Evolutionary conservation across 148 eudicot genomes (phyloP), one percentile per base, ranked within the genome.

Genomic region (Pouteria glomerata): DNA sequence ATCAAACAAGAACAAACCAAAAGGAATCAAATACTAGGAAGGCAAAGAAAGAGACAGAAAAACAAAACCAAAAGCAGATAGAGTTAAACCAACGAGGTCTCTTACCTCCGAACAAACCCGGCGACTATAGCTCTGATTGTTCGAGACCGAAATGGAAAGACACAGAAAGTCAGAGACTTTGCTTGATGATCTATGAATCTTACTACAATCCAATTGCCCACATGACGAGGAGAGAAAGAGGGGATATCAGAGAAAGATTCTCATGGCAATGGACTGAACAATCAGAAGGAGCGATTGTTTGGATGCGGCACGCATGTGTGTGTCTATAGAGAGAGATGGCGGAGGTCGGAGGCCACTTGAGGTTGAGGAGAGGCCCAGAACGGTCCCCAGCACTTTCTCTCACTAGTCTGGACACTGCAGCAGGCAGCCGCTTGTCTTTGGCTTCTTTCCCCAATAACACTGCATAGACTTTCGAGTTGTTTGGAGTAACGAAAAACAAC

Each of bases 91-190:
- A 33, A 47, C 16, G 37, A 66, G 52, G 27, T 45, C 3, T 47
- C 70, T 66, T 27, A 66, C 70, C 47, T 29, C 53, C 31, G 24
- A 66, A 56, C 70, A 47, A 65, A 26, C 51, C 33, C 69, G 51
- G 69, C 69, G 53, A 63, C 52, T 44, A 44, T 4, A 65, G 53
- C 3, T 11, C 26, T 24, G 33, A 26, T 23, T 23, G 13, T 56
- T 56, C 24, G 31, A 56, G 60, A 56, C 2, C 30, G 26, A 31
- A 56, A 5, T 2, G 51, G 14, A 12, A 53, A 26, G n/a, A n/a
- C n/a, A n/a, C n/a, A n/a, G n/a, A n/a, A n/a, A n/a, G n/a, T n/a
- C n/a, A 53, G 47, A 34, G 66, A 37, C 66, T 63, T 24, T 14
- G 50, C 18, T 41, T 21, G 51, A 42, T 41, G 35, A 26, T 65